Evolutionary conservation across 441 rosid genomes (phyloP), one percentile per base, ranked within the genome.

Genomic region (Pelargonium fulgidum): DNA sequence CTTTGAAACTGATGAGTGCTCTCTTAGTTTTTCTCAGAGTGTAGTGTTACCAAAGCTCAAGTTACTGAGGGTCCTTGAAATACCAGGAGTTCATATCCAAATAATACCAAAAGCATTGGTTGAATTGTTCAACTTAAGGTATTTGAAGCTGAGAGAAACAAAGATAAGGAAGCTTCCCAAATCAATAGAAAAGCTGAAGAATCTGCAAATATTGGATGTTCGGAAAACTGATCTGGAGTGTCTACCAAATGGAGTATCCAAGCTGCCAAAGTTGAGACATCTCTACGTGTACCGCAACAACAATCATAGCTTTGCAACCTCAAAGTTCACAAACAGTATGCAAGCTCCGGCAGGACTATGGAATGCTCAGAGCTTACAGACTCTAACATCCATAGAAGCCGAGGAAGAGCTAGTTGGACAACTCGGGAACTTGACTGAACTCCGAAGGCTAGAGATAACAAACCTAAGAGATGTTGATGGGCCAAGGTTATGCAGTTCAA

Each of bases 1-100:
- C 50, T 73, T 77, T 26, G 75, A 71, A 63, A 73, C 77, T 13
- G 75, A 77, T 64, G 42, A 14, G 26, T 65, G 68, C 61, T 68
- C 69, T 2, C 63, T n/a, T n/a, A n/a, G 70, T n/a, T 66, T 58
- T 58, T 58, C 63, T 58, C 12, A 19, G 3, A 19, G 29, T 58
- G 63, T 17, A 20, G 63, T 58, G 10, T 58, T 20, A 19, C 24
- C 63, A 58, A 58, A 58, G 63, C 29, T 58, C 63, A 58, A 58
- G 29, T 58, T 58, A 58, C 29, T 58, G 11, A 58, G 63, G 63
- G 63, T 58, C 7, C 63, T 58, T 19, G 63, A 58, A 8, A 20
- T 58, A 58, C 63, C 24, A 10, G 26, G 63, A 58, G 63, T 58
- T 58, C 26, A 29, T 58, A 20, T 58, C 7, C 12, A 17, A 58